phyloP scores from a whole-genome alignment of 208 protist genomes.

The Porcisia hertigi region DNA sequence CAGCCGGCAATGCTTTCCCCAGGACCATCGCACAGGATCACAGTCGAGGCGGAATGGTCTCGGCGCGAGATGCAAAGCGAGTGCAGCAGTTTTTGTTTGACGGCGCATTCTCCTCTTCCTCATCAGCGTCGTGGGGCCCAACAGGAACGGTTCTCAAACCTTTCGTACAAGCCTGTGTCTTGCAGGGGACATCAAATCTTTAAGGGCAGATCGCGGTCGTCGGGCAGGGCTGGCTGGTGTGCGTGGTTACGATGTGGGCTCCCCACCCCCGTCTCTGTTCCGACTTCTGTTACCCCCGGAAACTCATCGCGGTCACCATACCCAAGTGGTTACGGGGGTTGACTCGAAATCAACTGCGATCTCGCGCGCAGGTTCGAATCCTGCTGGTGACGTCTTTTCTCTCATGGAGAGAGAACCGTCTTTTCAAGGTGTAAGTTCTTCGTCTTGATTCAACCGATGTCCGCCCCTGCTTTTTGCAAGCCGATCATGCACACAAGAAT shows the following conservation, averaged over 20 bases:
- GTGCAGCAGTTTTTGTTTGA: constrained; percentile 10
- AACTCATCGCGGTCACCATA: constrained; percentile 49
- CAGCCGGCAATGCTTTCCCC: background rate
- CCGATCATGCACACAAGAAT: background rate
- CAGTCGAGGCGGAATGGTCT: background rate
- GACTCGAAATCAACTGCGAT: constrained; percentile 90
- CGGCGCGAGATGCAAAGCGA: constrained; percentile 7
- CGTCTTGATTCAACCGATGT: background rate
- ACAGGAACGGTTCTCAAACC: background rate
- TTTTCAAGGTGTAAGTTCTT: too few species aligned
- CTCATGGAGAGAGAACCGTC: too few species aligned
- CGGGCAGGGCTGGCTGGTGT: background rate
- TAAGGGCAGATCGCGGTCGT: background rate
- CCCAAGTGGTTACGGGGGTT: constrained; percentile 91
- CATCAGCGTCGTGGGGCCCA: background rate
- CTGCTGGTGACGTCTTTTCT: constrained; percentile 65
- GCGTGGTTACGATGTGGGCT: background rate
- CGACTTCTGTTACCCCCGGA: too few species aligned
- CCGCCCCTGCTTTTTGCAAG: background rate
- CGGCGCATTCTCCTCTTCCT: background rate
- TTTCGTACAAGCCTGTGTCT: background rate
- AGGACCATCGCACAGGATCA: background rate
- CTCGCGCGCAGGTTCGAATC: constrained; percentile 90
- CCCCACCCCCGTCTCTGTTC: background rate
- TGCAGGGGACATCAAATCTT: background rate